These are phyloP conservation scores for Orbilia ellipsospora DNA, from an alignment of 2,329 filamentous ascomycete genomes.

Conservation along the genomic window DNA sequence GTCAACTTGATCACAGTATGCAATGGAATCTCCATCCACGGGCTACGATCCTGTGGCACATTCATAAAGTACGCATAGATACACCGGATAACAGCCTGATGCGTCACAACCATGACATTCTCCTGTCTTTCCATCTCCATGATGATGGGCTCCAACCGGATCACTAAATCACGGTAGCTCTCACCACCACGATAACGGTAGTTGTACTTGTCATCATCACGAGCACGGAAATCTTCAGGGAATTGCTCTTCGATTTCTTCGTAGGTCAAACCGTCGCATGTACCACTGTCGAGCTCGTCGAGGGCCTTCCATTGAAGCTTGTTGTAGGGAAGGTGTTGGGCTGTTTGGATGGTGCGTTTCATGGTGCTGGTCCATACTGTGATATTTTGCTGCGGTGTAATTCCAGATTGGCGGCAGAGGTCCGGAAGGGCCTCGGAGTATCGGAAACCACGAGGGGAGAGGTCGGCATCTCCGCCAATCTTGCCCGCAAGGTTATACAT, in stretches of 20 bases:
- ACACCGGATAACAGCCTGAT: constrained; percentile 94
- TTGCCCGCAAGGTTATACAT: constrained; percentile 88
- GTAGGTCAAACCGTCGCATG: constrained; percentile 96
- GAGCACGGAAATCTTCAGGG: constrained; percentile 92
- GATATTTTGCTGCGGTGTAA: constrained; percentile 63
- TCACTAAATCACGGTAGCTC: constrained; percentile 95
- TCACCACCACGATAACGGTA: constrained; percentile 98
- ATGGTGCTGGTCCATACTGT: constrained; percentile 81
- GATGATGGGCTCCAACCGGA: constrained; percentile 97
- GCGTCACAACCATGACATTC: constrained; percentile 97
- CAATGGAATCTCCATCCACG: constrained; percentile 98
- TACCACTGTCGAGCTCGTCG: constrained; percentile 94
- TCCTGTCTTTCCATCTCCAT: constrained; percentile 98
- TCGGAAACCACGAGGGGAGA: constrained; percentile 85
- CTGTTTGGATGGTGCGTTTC: constrained; percentile 89
- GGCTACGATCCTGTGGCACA: constrained; percentile 87
- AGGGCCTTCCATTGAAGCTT: constrained; percentile 99
- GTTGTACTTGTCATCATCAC: constrained; percentile 98
- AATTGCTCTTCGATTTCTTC: constrained; percentile 91
- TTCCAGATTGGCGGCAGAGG: constrained; percentile 63
- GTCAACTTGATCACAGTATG: constrained; percentile 97
- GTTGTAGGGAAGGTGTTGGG: constrained; percentile 87
- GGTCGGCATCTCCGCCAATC: constrained; percentile 89
- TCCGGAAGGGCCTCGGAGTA: constrained; percentile 88
- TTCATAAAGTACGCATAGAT: constrained; percentile 99